Base-by-base conservation (phyloP, 495 filamentous ascomycete species). In the Rhypophila decipiens region DNA sequence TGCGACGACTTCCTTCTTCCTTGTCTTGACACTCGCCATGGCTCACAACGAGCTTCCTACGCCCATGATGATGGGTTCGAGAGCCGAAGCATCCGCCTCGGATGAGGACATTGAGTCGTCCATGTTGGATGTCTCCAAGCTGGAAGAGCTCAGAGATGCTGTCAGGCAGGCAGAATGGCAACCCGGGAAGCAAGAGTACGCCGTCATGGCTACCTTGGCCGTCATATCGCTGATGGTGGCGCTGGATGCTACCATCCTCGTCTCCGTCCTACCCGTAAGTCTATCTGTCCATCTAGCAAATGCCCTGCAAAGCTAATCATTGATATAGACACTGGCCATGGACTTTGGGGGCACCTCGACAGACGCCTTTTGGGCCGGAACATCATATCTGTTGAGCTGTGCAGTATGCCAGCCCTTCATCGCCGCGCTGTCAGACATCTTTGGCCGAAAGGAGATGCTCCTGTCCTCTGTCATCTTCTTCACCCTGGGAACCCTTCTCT, bases 211-310 rank as follows among this genome's bases (percentile, higher is more conserved):
- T 33, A 68, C 64, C 7, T 49, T 77, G n/a, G 58, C 64, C n/a
- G 17, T 74, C 31, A 57, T 73, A 11, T 72, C 68, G 21, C 61
- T 81, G 27, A 70, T 77, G 53, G 72, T 76, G 1, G 65, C 75
- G 2, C 62, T 81, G n/a, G 77, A 81, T 46, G 70, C 74, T 2
- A 76, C 74, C n/a, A 73, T 80, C 21, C 46, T 81, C 7, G 67
- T 74, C 7, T 64, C 74, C 3, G 65, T 67, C 2, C 53, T 76
- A 10, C 63, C 67, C 5, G 65, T 70, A 35, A 59, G 57, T 39
- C 2, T 18, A 19, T 20, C 17, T 10, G 12, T 42, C 13, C 7
- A 31, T 7, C 23, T 31, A 9, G 7, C 15, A n/a, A n/a, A 37
- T 37, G n/a, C 5, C 35, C 15, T 11, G 15, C 5, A 37, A 7